phyloP scores from a whole-genome alignment of 352 stramenopile genomes.

The Hyaloperonospora brassicae region DNA sequence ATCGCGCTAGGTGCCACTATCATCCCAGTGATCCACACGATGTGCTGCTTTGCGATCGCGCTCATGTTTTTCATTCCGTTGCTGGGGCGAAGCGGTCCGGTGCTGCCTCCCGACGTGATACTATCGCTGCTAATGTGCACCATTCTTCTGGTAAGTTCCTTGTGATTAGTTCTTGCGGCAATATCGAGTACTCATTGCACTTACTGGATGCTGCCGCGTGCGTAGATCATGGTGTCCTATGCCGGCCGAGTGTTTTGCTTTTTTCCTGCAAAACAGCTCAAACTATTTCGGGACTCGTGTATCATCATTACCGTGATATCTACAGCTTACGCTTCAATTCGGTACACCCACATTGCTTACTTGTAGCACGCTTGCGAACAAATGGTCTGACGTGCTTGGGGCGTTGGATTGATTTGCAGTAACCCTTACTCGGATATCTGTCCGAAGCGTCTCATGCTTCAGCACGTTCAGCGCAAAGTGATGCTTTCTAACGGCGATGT shows the following conservation, averaged over 20 bases:
- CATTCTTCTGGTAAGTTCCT: slow-evolving; percentile 36
- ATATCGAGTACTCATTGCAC: slow-evolving; percentile 13
- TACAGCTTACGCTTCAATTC: slow-evolving; percentile 40
- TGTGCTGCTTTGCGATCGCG: slow-evolving; percentile 44
- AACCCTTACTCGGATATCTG: slow-evolving; percentile 71
- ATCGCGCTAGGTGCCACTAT: slow-evolving; percentile 41
- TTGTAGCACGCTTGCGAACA: neutral
- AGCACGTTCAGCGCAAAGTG: slow-evolving; percentile 59
- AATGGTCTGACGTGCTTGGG: slow-evolving; percentile 2
- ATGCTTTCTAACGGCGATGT: slow-evolving; percentile 36
- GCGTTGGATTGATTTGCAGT: slow-evolving; percentile 22
- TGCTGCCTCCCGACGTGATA: slow-evolving; percentile 49
- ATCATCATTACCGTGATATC: slow-evolving; percentile 30
- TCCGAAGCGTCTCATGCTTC: slow-evolving; percentile 59
- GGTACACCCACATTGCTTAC: slow-evolving; percentile 21
- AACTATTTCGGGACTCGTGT: slow-evolving; percentile 31
- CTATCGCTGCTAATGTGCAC: slow-evolving; percentile 40
- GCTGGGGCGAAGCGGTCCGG: slow-evolving; percentile 48
- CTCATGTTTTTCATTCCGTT: slow-evolving; percentile 74
- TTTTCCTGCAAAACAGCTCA: slow-evolving; percentile 35
- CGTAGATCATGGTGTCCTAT: slow-evolving; percentile 45
- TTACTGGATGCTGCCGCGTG: slow-evolving; percentile 2
- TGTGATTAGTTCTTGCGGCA: neutral
- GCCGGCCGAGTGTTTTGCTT: slow-evolving; percentile 68
- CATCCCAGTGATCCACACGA: slow-evolving; percentile 54